Evolutionary conservation across 306 rosid species (phyloP).

Genomic region (apple (Malus domestica)): ASM211411v1 NC_041805.1:29276001-29276500

Average conservation of each 20-base stretch:
- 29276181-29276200: not conserved
- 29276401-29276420: not conserved
- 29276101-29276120: not conserved
- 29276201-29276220: not conserved
- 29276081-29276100: not conserved
- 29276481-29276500: not conserved
- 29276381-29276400: not conserved
- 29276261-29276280: not conserved
- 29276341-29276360: not conserved
- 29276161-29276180: not conserved
- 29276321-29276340: slow-evolving; percentile 3
- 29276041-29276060: too few species aligned
- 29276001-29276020: not conserved
- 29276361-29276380: slow-evolving; percentile 3
- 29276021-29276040: not conserved
- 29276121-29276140: not conserved
- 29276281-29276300: not conserved
- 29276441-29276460: not conserved
- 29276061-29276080: not conserved
- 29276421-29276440: not conserved
- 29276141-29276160: not conserved
- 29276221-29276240: not conserved
- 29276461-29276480: not conserved
- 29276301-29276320: not conserved
- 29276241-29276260: not conserved